Evolutionary conservation across 108 stramenopile genomes (phyloP).

Genomic region (Seminavis robusta): DNA sequence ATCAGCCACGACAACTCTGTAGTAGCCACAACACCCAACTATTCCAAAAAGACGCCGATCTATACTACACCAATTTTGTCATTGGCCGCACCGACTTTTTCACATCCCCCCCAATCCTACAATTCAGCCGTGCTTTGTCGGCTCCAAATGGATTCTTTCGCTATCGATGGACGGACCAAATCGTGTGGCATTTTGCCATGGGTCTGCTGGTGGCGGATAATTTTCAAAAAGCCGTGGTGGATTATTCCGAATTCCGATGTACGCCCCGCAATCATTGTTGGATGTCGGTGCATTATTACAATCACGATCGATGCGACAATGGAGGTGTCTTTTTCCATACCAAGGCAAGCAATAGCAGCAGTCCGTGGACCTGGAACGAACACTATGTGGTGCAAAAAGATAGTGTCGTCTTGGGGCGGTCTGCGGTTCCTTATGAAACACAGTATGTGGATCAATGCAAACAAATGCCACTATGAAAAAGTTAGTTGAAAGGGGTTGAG

Average conservation of each 20-base stretch:
- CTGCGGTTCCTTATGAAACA: too few relatives aligned
- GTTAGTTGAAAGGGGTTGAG: too few relatives aligned
- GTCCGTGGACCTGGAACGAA: too few relatives aligned
- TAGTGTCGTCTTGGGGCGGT: too few relatives aligned
- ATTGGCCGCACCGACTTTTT: background rate
- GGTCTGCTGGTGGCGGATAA: slow-evolving; percentile 4
- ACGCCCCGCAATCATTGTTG: slow-evolving; percentile 2
- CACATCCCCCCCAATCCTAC: background rate
- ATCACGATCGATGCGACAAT: slow-evolving; percentile 5
- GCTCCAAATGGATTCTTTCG: slow-evolving; percentile 9
- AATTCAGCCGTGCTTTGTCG: background rate
- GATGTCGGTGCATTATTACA: slow-evolving; percentile 1
- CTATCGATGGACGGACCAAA: slow-evolving; percentile 13
- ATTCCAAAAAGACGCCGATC: slow-evolving; percentile 4
- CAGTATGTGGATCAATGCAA: too few relatives aligned
- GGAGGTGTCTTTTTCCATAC: slow-evolving; percentile 4
- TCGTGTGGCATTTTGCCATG: slow-evolving; percentile 16
- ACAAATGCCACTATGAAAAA: too few relatives aligned
- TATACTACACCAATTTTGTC: slow-evolving; percentile 15
- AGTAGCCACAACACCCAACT: background rate
- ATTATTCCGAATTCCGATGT: slow-evolving; percentile 14
- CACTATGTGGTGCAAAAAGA: too few relatives aligned
- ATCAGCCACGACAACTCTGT: background rate
- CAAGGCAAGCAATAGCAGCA: too few relatives aligned
- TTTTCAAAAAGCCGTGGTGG: background rate